Evolutionary conservation across 805 yeast genomes (phyloP), one percentile per base, ranked within the genome.

Genomic region (Cyberlindnera japonica): DNA sequence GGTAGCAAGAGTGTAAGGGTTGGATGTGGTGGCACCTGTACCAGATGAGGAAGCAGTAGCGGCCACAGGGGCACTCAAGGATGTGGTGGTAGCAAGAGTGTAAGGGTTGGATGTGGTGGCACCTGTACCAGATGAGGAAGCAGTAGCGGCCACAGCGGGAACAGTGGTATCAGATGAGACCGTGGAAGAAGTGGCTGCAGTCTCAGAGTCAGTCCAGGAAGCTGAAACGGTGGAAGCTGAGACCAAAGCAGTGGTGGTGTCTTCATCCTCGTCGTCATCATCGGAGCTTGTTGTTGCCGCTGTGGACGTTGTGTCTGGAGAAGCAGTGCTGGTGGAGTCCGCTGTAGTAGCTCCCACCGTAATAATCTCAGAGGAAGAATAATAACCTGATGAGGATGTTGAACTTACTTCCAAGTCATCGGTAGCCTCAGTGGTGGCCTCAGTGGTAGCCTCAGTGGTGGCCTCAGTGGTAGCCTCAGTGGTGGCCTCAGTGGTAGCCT

Each of bases 1-100:
- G 9, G 47, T 33, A n/a, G 47, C 33, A 27, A 43, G 33, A 6
- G 15, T 21, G 32, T 43, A 43, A 28, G 44, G 44, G 35, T 41
- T 41, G 6, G 30, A 27, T 5, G 44, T 35, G 22, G 37, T 18
- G 35, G 36, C n/a, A 5, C 33, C 30, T 20, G 35, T 17, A 22
- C 38, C 12, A 6, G 38, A 18, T 15, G 39, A 18, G 20, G 33
- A 27, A 22, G 15, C 26, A 15, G 27, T 24, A 18, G 37, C 23
- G 17, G 34, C 8, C 14, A 13, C 15, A 26, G 38, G n/a, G 14
- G 32, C 46, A 35, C 38, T 43, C 22, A 38, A 4, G 4, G 42
- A 23, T 2, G 38, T 24, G 11, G 43, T 28, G 9, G 47, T 33
- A n/a, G 47, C 33, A 27, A 43, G 33, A 6, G 15, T 21, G 32